Conservation (phyloP, 768 basidiomycete genomes). For the Termitomyces sp. region DNA sequence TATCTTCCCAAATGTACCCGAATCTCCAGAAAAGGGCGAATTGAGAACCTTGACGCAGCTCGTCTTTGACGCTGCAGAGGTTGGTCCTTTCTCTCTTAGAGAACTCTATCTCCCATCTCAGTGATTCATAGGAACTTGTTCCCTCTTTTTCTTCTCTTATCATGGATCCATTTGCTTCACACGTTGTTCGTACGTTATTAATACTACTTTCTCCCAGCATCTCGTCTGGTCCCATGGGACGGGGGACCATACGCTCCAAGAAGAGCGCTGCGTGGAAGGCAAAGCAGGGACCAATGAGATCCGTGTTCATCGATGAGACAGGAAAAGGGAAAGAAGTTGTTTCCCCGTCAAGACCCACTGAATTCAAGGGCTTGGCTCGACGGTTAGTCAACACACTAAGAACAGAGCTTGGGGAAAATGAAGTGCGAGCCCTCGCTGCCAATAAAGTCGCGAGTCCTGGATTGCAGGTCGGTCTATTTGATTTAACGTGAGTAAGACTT, state of each 20-base stretch:
- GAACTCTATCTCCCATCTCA: neutral
- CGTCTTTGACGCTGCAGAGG: conserved; percentile 60
- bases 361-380: conserved; percentile 42
- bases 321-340: conserved; percentile 27
- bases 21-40: conserved; percentile 54
- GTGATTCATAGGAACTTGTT: conserved; percentile 55
- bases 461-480: conserved; percentile 47
- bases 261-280: conserved; percentile 81
- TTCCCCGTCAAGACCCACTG: conserved; percentile 29
- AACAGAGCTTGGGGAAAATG: conserved; percentile 55
- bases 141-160: conserved; percentile 59
- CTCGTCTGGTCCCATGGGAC: conserved; percentile 30
- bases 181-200: conserved; percentile 79
- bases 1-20: conserved; percentile 43
- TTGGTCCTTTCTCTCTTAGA: conserved; percentile 24
- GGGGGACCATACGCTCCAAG: conserved; percentile 66
- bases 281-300: conserved; percentile 75
- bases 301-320: conserved; percentile 54
- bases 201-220: conserved; percentile 66
- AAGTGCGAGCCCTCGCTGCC: conserved; percentile 71
- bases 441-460: conserved; percentile 75
- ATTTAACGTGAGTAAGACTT: conserved; percentile 9
- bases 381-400: conserved; percentile 47
- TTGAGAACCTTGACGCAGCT: conserved; percentile 61
- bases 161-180: conserved; percentile 86